Base-by-base conservation (phyloP, 2,329 filamentous ascomycete species). In the Magnaporthales sp. region DNA sequence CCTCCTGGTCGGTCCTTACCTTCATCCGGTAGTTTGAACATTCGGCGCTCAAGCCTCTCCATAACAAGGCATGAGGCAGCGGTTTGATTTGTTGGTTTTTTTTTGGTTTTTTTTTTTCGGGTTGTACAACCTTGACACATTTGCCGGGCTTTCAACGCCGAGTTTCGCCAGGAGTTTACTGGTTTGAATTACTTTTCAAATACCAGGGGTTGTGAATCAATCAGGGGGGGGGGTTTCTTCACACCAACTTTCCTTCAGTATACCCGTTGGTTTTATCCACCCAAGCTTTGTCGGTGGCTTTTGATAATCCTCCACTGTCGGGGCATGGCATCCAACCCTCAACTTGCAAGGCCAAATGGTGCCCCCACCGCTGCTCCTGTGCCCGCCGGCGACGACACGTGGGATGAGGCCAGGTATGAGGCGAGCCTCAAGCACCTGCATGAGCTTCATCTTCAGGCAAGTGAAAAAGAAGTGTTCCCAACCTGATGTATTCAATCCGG, bases 381-480 rank as follows among this genome's bases (percentile, higher is more conserved):
- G 6, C 15, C 27, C 66, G 46, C 46, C 2, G 72, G 75, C 54
- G 77, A 78, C 66, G 72, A 74, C 9, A 66, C 58, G 30, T 77
- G 78, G 76, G 80, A 84, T 63, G 83, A 86, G 73, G 77, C 80
- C 66, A 80, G 80, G 67, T 76, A 86, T 7, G 79, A 82, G 68
- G 76, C 80, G 67, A 80, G 80, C 27, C 77, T 86, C 70, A 76
- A 81, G 70, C 78, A 80, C 38, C 77, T 87, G 65, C 83, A 84
- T 70, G 76, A 83, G 62, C 75, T 86, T n/a, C 83, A 86, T 71
- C 77, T 84, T 71, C 82, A 84, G 79, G 84, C 81, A 80, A 70
- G 65, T 58, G 26, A 31, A 51, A 66, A 32, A 66, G 13, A 60
- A 29, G 22, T 30, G 32, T 62, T 27, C 54, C 56, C 56, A 60